Base-by-base conservation (phyloP, 2,329 filamentous ascomycete species). In the Paecilomyces variotii region DNA sequence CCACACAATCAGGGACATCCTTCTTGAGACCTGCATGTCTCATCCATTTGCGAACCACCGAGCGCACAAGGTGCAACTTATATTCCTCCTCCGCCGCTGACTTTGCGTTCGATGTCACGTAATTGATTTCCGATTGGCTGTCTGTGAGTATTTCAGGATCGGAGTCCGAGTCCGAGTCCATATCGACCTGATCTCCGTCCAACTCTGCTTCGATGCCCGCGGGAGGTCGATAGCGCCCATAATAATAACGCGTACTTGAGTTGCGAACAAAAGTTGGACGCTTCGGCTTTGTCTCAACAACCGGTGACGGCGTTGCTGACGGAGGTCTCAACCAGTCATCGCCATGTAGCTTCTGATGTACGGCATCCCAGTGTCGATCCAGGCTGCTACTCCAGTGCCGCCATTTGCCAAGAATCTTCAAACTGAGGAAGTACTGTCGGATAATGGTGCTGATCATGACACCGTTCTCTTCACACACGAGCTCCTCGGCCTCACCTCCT, bases 401-500 rank as follows among this genome's bases (percentile, higher is more conserved):
- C 91, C 91, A 96, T 66, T 85, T 84, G 19, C 90, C 89, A 27
- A 96, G 76, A 0, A 92, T 87, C 58, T 90, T 89, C 51, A 96
- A 80, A 5, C 87, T 89, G 82, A 96, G 88, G 74, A 96, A 96
- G 74, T 96, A 96, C 70, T 96, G 91, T 11, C 91, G 85, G 24
- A 97, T 80, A 71, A 97, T 87, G 68, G 89, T 90, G 54, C 88
- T 91, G 66, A 96, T 90, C 58, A 96, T 80, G 14, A 95, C 86
- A 2, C 91, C 92, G 64, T 89, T 92, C 70, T 97, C 91, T 68
- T 96, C 91, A 30, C 85, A 86, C 4, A 96, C 87, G 14, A 96
- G 76, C 69, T 92, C 89, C 64, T 91, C 86, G 1, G 87, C 88
- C 2, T 82, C 76, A 14, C 91, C 91, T 27, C 91, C 91, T 71